Evolutionary conservation across 495 filamentous ascomycete species (phyloP).

Genomic region (Daldinia decipiens): DNA sequence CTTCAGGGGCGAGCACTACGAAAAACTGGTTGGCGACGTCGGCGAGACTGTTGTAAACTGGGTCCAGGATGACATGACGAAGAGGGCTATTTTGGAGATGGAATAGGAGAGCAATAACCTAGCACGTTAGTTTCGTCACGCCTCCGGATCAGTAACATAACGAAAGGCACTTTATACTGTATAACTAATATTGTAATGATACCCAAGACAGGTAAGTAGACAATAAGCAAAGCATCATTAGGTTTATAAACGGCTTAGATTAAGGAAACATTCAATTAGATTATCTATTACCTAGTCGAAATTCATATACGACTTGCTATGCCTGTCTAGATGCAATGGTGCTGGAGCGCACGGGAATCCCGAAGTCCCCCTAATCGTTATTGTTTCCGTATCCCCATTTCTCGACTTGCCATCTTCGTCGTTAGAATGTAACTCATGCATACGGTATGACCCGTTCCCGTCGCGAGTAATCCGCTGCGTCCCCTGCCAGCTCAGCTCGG

Average conservation of each 20-base stretch:
- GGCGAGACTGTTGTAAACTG: constrained; percentile 74
- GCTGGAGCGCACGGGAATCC: not conserved
- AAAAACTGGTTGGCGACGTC: constrained; percentile 79
- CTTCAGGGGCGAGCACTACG: constrained; percentile 74
- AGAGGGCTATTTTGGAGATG: constrained; percentile 50
- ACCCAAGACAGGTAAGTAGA: not conserved
- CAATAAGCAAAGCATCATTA: not conserved
- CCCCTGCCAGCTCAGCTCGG: constrained; percentile 7
- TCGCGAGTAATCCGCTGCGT: not conserved
- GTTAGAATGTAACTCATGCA: not conserved
- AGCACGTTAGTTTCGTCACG: not conserved
- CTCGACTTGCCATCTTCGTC: not conserved
- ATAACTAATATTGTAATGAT: constrained; percentile 2
- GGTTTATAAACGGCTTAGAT: not conserved
- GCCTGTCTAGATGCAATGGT: constrained; percentile 11
- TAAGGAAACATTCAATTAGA: not conserved
- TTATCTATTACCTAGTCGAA: constrained; percentile 16
- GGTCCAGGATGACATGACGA: constrained; percentile 67
- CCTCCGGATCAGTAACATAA: constrained; percentile 2
- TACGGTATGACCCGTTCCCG: not conserved
- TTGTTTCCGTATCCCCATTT: not conserved
- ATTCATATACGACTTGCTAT: constrained; percentile 23
- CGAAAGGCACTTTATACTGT: not conserved
- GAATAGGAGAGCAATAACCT: not conserved
- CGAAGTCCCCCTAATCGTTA: no score